A percentile compares a stretch with the other conserved stretches of the same genome.
Conservation (phyloP, 1,284 basidiomycete species). For the Marasmius oreades region DNA sequence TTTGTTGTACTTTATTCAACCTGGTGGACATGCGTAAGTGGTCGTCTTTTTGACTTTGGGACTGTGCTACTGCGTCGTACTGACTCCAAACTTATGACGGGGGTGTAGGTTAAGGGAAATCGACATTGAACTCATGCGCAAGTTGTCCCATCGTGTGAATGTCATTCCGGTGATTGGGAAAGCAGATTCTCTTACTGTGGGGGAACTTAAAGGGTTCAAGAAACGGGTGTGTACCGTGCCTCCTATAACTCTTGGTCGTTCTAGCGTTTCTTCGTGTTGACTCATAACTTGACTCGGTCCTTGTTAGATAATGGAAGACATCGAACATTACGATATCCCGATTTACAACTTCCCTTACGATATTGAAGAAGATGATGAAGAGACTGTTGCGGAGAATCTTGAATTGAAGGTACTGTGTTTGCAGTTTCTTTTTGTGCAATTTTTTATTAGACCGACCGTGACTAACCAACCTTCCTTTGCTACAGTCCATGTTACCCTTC, state of each 20-base stretch:
- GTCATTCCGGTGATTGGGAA: conserved; percentile 98
- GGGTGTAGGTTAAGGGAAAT: conserved; percentile 88
- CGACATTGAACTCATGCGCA: conserved; percentile 96
- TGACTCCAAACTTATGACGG: too few relatives aligned
- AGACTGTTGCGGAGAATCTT: conserved; percentile 94
- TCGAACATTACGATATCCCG: conserved; percentile 94
- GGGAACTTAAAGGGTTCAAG: conserved; percentile 90
- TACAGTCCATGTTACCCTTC: conserved; percentile 83
- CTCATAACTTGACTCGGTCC: not conserved
- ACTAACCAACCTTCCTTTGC: too few relatives aligned
- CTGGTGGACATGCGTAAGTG: conserved; percentile 54
- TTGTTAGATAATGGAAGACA: conserved; percentile 92
- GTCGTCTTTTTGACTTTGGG: not conserved
- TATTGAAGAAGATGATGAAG: conserved; percentile 96
- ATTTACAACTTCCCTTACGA: conserved; percentile 99
- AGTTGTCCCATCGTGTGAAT: conserved; percentile 92
- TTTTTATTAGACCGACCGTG: too few relatives aligned
- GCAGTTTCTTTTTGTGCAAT: not conserved
- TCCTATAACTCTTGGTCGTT: not conserved
- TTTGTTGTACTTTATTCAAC: conserved; percentile 95
- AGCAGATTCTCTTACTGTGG: conserved; percentile 87
- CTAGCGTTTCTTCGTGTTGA: not conserved
- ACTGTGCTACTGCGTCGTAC: too few relatives aligned
- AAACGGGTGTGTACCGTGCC: conserved; percentile 63
- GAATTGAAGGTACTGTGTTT: conserved; percentile 67